Conservation (phyloP, 441 rosid species). For the Viola pubescens region DNA sequence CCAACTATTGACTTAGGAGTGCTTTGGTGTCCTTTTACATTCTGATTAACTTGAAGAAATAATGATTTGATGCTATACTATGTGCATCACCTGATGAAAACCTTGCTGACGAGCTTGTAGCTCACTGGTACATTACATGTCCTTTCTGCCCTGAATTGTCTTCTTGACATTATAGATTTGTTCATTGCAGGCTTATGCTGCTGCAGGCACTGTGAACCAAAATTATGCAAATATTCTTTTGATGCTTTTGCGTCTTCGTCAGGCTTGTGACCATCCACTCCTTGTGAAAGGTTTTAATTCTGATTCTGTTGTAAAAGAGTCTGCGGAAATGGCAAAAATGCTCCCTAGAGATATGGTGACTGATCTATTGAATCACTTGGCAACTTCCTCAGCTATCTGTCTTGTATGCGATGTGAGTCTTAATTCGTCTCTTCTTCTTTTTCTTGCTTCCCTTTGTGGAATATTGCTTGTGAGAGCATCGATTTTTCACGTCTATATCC, state of each 20-base stretch:
- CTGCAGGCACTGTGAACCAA: constrained; percentile 85
- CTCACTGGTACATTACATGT: not conserved
- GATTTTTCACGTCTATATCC: no score
- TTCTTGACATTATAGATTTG: constrained; percentile 11
- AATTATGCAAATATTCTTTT: constrained; percentile 95
- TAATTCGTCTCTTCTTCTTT: not conserved
- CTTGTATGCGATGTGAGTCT: constrained; percentile 59
- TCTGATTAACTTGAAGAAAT: no score
- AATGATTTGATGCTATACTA: not conserved
- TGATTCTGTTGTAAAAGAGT: constrained; percentile 52
- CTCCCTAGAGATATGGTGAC: constrained; percentile 50
- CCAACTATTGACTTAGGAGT: no score
- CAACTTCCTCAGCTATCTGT: constrained; percentile 64
- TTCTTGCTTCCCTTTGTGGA: not conserved
- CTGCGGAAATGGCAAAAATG: constrained; percentile 59
- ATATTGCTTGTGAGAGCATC: not conserved
- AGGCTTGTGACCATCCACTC: constrained; percentile 94
- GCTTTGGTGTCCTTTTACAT: no score
- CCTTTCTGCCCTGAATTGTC: no score
- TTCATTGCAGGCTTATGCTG: constrained; percentile 70
- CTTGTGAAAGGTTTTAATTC: constrained; percentile 63
- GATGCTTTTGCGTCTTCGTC: constrained; percentile 96
- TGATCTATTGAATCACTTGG: constrained; percentile 46
- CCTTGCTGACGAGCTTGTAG: no score
- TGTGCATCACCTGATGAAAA: no score